phyloP scores from a whole-genome alignment of 345 rosid genomes.

The Punica granatum region DNA sequence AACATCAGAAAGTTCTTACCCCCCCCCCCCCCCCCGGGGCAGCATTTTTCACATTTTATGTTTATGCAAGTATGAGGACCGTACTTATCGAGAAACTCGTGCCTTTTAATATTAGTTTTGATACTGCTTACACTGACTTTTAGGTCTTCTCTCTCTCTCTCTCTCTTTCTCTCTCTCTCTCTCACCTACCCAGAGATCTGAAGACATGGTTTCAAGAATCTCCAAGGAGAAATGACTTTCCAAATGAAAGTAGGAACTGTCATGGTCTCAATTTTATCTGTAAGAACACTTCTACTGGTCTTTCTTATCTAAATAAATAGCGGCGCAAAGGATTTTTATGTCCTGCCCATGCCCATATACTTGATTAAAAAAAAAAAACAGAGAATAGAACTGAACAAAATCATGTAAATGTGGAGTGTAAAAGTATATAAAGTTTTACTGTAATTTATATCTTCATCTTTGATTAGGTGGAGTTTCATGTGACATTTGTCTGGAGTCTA shows the following conservation, averaged over 20 bases:
- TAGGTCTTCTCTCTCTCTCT: too few species aligned
- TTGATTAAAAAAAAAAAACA: not conserved
- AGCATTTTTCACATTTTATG: too few species aligned
- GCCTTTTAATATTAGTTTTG: not conserved
- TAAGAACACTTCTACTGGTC: not conserved
- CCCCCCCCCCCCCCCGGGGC: too few species aligned
- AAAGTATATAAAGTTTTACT: not conserved
- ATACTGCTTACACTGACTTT: not conserved
- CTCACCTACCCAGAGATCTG: constrained; percentile 5
- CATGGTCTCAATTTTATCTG: not conserved
- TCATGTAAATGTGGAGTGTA: not conserved
- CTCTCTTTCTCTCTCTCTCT: not conserved
- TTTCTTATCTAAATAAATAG: not conserved
- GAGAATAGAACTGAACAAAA: not conserved
- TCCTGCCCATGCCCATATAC: not conserved
- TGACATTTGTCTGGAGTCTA: not conserved
- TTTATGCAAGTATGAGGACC: not conserved
- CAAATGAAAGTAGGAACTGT: not conserved
- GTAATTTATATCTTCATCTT: not conserved
- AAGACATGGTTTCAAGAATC: constrained; percentile 1
- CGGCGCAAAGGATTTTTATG: not conserved
- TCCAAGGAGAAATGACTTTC: not conserved
- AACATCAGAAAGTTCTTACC: too few species aligned
- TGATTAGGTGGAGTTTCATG: not conserved
- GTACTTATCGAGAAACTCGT: not conserved